A percentile compares a stretch with the other conserved stretches of the same genome.
phyloP scores from a whole-genome alignment of 1,284 basidiomycete genomes.

The Irpex sp. region DNA sequence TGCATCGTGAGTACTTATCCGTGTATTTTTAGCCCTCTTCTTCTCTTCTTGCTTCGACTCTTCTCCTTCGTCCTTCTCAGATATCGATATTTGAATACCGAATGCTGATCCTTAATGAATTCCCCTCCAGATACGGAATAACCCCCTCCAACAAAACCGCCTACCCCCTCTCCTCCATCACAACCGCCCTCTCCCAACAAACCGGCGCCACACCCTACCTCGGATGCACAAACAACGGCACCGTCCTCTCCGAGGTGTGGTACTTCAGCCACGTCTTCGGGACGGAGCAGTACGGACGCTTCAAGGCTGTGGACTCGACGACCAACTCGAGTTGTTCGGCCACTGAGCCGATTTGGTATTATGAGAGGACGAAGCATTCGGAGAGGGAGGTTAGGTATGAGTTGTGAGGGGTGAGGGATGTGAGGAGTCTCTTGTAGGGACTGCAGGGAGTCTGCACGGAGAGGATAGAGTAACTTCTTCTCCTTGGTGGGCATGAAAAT shows the following conservation, averaged over 20 bases:
- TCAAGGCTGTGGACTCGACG: conserved; percentile 52
- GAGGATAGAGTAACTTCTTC: no score
- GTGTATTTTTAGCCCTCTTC: background rate
- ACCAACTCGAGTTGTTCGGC: conserved; percentile 46
- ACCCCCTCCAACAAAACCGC: conserved; percentile 64
- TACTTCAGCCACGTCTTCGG: conserved; percentile 62
- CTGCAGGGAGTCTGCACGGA: no score
- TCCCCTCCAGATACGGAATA: conserved; percentile 44
- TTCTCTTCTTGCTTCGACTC: background rate
- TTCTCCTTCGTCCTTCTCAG: no score
- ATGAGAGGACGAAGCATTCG: conserved; percentile 37
- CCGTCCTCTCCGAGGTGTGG: conserved; percentile 59
- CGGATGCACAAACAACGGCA: conserved; percentile 52
- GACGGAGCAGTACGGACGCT: conserved; percentile 60
- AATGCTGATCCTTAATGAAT: background rate
- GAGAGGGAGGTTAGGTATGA: background rate
- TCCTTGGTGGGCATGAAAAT: no score
- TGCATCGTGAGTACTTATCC: conserved; percentile 41
- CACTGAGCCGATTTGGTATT: conserved; percentile 47
- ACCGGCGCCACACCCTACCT: conserved; percentile 59
- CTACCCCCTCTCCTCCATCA: conserved; percentile 52
- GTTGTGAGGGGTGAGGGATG: background rate
- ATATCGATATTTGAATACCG: no score
- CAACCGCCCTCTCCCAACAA: conserved; percentile 49
- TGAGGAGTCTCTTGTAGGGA: no score